Evolutionary conservation across 495 filamentous ascomycete genomes (phyloP).

Genomic region (Podospora appendiculata): DNA sequence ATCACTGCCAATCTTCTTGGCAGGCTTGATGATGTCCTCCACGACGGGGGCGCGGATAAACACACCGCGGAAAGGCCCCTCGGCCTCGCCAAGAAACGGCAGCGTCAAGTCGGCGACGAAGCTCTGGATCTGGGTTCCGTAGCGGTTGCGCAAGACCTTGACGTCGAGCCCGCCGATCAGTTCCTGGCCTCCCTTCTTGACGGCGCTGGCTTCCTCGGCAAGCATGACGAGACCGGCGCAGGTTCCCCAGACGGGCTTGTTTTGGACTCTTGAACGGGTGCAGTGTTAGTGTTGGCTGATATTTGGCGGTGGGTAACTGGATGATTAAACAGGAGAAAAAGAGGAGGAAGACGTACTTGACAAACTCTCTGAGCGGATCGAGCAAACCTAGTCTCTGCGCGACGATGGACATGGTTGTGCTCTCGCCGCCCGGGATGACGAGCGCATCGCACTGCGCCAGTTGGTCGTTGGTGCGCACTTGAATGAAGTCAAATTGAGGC

Average conservation of each 20-base stretch:
- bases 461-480: constrained; percentile 70
- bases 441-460: constrained; percentile 71
- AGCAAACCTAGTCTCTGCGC: constrained; percentile 72
- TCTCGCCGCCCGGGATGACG: constrained; percentile 90
- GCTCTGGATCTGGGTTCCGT: constrained; percentile 88
- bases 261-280: constrained; percentile 35
- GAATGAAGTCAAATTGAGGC: constrained; percentile 50
- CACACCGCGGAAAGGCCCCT: constrained; percentile 62
- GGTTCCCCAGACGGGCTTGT: constrained; percentile 91
- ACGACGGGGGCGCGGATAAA: constrained; percentile 96
- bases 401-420: constrained; percentile 86
- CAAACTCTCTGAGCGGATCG: constrained; percentile 82
- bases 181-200: constrained; percentile 87
- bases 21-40: constrained; percentile 56
- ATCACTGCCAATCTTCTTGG: too few species aligned
- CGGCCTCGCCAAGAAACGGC: constrained; percentile 52
- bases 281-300: not conserved
- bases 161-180: constrained; percentile 90
- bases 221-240: constrained; percentile 93
- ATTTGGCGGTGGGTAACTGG: not conserved
- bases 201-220: constrained; percentile 77
- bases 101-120: constrained; percentile 74
- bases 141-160: constrained; percentile 89
- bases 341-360: constrained; percentile 64
- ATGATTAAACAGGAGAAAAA: not conserved